Conservation (phyloP, 306 rosid genomes). For the Psophocarpus tetragonolobus region DNA sequence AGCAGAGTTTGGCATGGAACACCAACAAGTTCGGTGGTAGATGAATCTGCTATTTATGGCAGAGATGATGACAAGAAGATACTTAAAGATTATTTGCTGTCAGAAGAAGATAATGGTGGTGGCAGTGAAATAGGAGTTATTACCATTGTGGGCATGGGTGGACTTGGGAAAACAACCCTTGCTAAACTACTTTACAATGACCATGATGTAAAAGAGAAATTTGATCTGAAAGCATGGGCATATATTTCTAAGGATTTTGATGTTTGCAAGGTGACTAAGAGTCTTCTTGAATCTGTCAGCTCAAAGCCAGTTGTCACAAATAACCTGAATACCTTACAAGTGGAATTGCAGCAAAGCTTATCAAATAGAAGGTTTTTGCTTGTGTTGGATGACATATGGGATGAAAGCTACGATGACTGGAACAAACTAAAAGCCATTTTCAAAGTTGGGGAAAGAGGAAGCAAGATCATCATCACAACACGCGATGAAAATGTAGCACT, state of each 20-base stretch:
- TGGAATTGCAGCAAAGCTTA: background rate
- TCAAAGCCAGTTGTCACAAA: background rate
- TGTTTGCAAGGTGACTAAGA: background rate
- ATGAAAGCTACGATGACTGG: background rate
- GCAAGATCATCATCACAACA: background rate
- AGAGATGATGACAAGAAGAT: conserved; percentile 5
- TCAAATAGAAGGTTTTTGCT: background rate
- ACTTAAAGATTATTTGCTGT: conserved; percentile 13
- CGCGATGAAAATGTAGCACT: background rate
- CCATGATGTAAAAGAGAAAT: background rate
- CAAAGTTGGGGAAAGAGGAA: background rate
- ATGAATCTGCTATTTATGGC: conserved; percentile 19
- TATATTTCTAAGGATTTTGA: conserved; percentile 1
- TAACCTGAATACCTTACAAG: conserved; percentile 37
- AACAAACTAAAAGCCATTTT: background rate
- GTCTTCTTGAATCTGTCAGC: conserved; percentile 33
- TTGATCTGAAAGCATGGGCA: background rate
- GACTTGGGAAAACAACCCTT: conserved; percentile 27
- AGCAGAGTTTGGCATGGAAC: conserved; percentile 6
- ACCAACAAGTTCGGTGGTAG: conserved; percentile 36
- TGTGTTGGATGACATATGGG: conserved; percentile 1
- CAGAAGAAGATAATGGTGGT: background rate
- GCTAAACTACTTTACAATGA: conserved; percentile 17
- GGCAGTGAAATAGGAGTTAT: background rate
- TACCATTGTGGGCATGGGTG: conserved; percentile 29